These are phyloP conservation scores for Botrytis fabae DNA, from an alignment of 2,329 filamentous ascomycete genomes.

Conservation along the genomic window DNA sequence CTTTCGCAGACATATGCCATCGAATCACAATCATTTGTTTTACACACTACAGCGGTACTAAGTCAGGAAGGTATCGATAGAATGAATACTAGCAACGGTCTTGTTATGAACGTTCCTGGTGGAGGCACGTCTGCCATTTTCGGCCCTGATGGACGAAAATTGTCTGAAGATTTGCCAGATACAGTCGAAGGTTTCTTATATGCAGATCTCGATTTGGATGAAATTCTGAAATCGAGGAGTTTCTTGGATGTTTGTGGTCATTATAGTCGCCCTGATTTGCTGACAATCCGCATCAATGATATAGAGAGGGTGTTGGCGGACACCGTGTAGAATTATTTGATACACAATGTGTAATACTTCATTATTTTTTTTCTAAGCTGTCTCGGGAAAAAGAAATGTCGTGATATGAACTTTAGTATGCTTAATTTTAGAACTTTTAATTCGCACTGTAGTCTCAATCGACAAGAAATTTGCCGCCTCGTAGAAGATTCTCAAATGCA, in stretches of 20 bases:
- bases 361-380: background rate
- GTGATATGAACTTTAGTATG: background rate
- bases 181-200: constrained; percentile 55
- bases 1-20: constrained; percentile 58
- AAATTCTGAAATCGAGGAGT: constrained; percentile 28
- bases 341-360: background rate
- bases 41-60: constrained; percentile 56
- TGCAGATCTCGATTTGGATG: constrained; percentile 41
- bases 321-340: background rate
- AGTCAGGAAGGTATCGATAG: constrained; percentile 37
- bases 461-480: background rate
- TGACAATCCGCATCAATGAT: constrained; percentile 31
- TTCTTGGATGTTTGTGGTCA: constrained; percentile 34
- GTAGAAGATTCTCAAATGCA: background rate
- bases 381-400: background rate
- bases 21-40: constrained; percentile 56
- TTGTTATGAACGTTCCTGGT: constrained; percentile 48
- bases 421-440: background rate
- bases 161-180: constrained; percentile 47
- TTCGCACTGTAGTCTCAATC: background rate
- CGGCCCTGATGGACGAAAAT: constrained; percentile 50
- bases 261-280: constrained; percentile 33
- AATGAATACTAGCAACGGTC: background rate
- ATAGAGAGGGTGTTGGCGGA: constrained; percentile 19
- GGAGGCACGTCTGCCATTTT: constrained; percentile 55